Base-by-base conservation (phyloP, 345 rosid species). In the Rhodomyrtus tomentosa region DNA sequence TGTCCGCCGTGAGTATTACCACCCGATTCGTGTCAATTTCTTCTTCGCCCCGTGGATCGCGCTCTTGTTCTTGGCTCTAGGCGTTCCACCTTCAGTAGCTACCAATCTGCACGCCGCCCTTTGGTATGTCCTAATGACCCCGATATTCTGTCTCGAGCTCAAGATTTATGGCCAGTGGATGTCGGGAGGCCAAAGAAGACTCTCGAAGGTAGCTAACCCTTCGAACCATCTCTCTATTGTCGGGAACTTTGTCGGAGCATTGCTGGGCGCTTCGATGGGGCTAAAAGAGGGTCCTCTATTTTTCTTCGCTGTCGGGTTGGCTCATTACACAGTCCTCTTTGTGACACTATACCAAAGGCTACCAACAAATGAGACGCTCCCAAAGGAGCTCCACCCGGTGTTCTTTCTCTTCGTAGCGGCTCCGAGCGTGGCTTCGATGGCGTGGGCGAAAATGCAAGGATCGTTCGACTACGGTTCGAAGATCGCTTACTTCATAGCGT, bases 151-250 rank as follows among this genome's bases (percentile, higher is more conserved):
- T 80, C 93, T 95, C 7, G 99, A 94, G 89, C 91, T 95, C 36
- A 96, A 95, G 87, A 92, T 96, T 50, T 96, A 96, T 36, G 99
- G 99, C 40, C 99, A 95, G 86, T 96, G 98, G 99, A 96, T 96
- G 99, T 95, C 96, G 0, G 98, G 98, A 14, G 98, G 99, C 3
- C 96, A 93, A 81, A 58, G 98, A 82, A 90, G 99, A 87, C 98
- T 95, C 82, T 96, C 99, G 6, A 93, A 94, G 82, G 98, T 96
- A 68, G 99, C 99, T 15, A 96, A 96, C 73, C 99, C 98, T 81
- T 92, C 99, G 4, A 95, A 95, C 85, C 99, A 96, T 90, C 92
- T 96, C 20, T 88, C 98, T 1, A 80, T 95, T 9, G 95, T 95
- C 3, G 99, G 99, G 50, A 96, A 96, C 88, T 96, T 96, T 56